Conservation (phyloP, 108 stramenopile genomes). For the Stephanodiscus minutulus region DNA sequence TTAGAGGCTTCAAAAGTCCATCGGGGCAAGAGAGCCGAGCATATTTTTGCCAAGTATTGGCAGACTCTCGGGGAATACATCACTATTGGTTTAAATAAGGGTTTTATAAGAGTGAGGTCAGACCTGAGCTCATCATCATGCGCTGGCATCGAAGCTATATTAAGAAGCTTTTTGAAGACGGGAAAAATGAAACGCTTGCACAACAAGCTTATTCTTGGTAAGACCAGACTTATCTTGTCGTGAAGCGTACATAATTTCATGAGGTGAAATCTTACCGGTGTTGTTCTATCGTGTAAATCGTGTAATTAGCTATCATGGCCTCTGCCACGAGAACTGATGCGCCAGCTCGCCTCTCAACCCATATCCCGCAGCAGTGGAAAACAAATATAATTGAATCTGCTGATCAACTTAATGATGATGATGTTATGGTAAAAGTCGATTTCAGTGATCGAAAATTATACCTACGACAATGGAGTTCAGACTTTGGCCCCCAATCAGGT, state of each 20-base stretch:
- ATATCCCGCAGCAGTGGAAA: constrained; percentile 32
- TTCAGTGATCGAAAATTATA: background rate
- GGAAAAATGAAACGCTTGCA: constrained; percentile 67
- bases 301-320: constrained; percentile 49
- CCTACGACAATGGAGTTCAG: constrained; percentile 19
- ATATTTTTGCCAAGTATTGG: constrained; percentile 77
- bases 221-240: constrained; percentile 13
- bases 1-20: constrained; percentile 45
- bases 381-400: constrained; percentile 4
- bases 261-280: background rate
- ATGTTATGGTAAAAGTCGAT: background rate
- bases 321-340: constrained; percentile 21
- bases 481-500: constrained; percentile 29
- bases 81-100: constrained; percentile 4
- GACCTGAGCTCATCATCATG: constrained; percentile 10
- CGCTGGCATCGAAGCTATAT: constrained; percentile 39
- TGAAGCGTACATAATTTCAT: background rate
- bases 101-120: constrained; percentile 23
- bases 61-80: constrained; percentile 50
- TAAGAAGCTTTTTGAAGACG: constrained; percentile 63
- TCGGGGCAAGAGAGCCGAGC: constrained; percentile 49
- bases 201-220: constrained; percentile 76
- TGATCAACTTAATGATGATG: background rate
- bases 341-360: background rate
- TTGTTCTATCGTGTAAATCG: background rate